Evolutionary conservation across 805 yeast genomes (phyloP), one percentile per base, ranked within the genome.

Genomic region (Lachancea nothofagi): DNA sequence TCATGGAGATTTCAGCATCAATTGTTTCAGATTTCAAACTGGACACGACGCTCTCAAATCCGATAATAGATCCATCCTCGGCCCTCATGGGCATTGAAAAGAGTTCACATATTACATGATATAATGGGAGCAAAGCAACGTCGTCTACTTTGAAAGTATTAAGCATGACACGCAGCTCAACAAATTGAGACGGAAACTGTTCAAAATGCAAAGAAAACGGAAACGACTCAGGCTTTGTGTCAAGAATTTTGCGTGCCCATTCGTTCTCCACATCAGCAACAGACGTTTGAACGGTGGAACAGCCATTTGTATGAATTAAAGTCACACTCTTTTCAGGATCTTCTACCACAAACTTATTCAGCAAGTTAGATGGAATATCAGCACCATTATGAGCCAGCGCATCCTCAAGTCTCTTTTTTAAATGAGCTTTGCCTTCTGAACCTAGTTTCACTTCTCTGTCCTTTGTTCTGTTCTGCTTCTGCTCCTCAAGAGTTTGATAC

Each of bases 201-300:
- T 93, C 97, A 50, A 83, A 72, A 55, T 87, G 93, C 37, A 89
- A 57, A 45, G 77, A 79, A 27, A 89, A 59, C 4, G 89, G 87
- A 45, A 82, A 70, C 36, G 71, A 66, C 1, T 49, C 38, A 21
- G 81, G 78, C 46, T 60, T 59, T 8, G 55, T 47, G 2, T 44
- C 28, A 6, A 62, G 9, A 12, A 67, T 35, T 29, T 48, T 45
- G 18, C 50, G 29, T 2, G 62, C 57, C 14, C 60, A 39, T 1
- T 61, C 59, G 14, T 55, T 51, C 32, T 63, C 53, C 21, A 62
- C 62, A 29, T 61, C 58, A 7, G 51, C 54, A 8, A 63, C 50
- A 19, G 66, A 64, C 40, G 77, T 69, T 12, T 61, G 48, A 2
- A 86, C 82, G 7, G 77, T 77, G 6, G 74, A 73, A 30, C 83